Base-by-base conservation (phyloP, 352 stramenopile genomes). In the Blastocystis sp. region DNA sequence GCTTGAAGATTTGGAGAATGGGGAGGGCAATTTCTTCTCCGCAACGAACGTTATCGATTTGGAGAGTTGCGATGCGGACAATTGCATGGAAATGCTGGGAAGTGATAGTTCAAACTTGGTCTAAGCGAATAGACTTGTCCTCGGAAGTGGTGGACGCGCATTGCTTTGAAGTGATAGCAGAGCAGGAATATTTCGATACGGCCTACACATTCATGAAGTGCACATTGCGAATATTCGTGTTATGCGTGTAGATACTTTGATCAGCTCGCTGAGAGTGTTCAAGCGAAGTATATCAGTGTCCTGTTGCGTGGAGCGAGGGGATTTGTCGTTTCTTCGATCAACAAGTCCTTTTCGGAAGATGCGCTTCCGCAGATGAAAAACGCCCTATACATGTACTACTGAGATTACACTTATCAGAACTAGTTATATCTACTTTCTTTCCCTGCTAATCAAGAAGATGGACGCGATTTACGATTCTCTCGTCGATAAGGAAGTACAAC, bases 381-480 rank as follows among this genome's bases (percentile, higher is more conserved):
- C 34, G 74, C 74, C 21, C 56, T 84, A 10, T 84, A 59, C 48
- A 84, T 84, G 74, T 84, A 66, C 1, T 21, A 7, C 5, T 53
- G 17, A 41, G 11, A 43, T 7, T 3, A 7, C 2, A 17, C 21
- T 5, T 21, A 48, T n/a, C 21, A 81, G 5, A 19, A 7, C 7
- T 56, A 84, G 74, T 40, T 84, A 84, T 17, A 67, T 40, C n/a
- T 84, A 67, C 48, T 84, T 70, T 28, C 5, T 84, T 59, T 84
- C 74, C 0, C n/a, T 66, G 28, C 21, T 84, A 56, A 84, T 84
- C 28, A 53, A 21, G 61, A 62, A 84, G 38, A 84, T 84, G 10
- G 74, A 84, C 14, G 23, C 21, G 34, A 17, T 70, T 53, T 38
- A 38, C 41, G 34, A 84, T 40, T 84, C 74, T 17, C 74, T 70